These are phyloP conservation scores for Fusarium abutilonis DNA, from an alignment of 2,329 filamentous ascomycete genomes.

Conservation along the genomic window DNA sequence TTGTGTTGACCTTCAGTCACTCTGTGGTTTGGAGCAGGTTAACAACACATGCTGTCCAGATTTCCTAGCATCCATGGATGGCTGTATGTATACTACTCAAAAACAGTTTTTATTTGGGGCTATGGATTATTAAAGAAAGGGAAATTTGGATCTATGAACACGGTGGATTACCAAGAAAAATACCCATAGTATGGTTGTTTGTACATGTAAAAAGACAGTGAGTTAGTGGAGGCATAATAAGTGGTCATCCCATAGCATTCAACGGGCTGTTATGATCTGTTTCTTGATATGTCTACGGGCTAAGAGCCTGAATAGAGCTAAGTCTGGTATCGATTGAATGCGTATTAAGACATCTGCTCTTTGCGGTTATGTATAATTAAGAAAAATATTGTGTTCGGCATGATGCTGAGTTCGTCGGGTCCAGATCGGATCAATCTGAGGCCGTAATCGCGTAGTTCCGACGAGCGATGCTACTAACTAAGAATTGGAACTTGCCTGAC, in stretches of 20 bases:
- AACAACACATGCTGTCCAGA: background rate
- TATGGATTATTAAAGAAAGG: background rate
- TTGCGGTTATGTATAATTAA: conserved; percentile 9
- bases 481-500: no score
- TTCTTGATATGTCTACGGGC: background rate
- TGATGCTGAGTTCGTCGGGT: conserved; percentile 28
- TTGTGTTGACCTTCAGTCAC: background rate
- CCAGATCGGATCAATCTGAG: conserved; percentile 34
- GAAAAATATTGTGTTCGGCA: conserved; percentile 12
- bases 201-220: conserved; percentile 2
- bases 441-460: conserved; percentile 34
- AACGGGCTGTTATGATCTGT: background rate
- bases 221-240: background rate
- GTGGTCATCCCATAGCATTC: background rate
- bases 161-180: conserved; percentile 8
- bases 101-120: background rate
- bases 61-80: background rate
- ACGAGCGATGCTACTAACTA: conserved; percentile 23
- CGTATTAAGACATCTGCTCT: background rate
- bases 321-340: background rate
- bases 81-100: background rate
- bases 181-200: conserved; percentile 1
- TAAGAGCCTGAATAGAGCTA: background rate
- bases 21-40: background rate
- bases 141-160: background rate